A percentile compares a stretch with the other conserved stretches of the same genome.
phyloP scores from a whole-genome alignment of 345 rosid species.

The Salix brachista region DNA sequence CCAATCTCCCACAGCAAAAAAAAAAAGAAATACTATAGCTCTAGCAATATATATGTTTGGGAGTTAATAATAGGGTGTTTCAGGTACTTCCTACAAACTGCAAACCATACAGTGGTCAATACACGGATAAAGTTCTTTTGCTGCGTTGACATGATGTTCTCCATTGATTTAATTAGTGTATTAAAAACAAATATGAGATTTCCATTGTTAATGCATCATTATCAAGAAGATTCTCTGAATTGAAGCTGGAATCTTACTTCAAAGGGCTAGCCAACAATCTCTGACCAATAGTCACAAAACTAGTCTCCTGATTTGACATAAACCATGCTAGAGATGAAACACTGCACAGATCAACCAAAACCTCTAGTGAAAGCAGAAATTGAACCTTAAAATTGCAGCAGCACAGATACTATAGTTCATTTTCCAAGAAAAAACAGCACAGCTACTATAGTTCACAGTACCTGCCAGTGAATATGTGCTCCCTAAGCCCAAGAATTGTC shows the following conservation, averaged over 20 bases:
- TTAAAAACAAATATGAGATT: neutral
- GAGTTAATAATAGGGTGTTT: too few relatives aligned
- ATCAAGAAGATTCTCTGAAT: too few relatives aligned
- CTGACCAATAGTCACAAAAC: slow-evolving; percentile 98
- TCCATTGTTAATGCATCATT: neutral
- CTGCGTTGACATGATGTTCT: too few relatives aligned
- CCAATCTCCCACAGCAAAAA: too few relatives aligned
- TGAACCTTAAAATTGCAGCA: neutral
- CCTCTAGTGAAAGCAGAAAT: neutral
- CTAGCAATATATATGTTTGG: too few relatives aligned
- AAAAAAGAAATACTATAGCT: too few relatives aligned
- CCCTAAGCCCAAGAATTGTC: slow-evolving; percentile 90
- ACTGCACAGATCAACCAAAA: slow-evolving; percentile 41
- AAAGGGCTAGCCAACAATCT: slow-evolving; percentile 90
- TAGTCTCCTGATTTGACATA: slow-evolving; percentile 99
- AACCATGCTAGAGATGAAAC: slow-evolving; percentile 99
- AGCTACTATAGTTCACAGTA: slow-evolving; percentile 1
- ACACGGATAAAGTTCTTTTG: too few relatives aligned
- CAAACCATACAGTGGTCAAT: too few relatives aligned
- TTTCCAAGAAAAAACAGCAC: neutral
- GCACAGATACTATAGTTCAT: neutral
- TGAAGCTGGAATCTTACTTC: slow-evolving; percentile 43
- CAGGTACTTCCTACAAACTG: too few relatives aligned
- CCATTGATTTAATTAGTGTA: neutral
- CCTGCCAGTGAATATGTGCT: slow-evolving; percentile 99